Conservation (phyloP, 2,329 filamentous ascomycete genomes). For the Fusarium transvaalense region DNA sequence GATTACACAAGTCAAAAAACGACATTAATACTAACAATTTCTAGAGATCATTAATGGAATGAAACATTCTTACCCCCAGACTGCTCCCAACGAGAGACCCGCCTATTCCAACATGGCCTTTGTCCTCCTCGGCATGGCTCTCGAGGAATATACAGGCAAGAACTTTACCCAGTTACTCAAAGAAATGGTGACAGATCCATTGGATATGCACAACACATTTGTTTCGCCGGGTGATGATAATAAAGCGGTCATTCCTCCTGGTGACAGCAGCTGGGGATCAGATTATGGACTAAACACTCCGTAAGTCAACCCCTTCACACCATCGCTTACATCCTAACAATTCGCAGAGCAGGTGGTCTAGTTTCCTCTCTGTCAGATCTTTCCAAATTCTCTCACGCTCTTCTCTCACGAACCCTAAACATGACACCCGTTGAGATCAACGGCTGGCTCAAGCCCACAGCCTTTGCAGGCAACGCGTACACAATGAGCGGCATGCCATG, state of each 20-base stretch:
- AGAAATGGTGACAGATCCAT: constrained; percentile 31
- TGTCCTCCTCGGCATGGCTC: constrained; percentile 52
- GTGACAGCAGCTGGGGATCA: constrained; percentile 51
- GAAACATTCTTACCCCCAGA: constrained; percentile 48
- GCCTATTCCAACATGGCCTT: constrained; percentile 59
- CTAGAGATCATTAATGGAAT: constrained; percentile 53
- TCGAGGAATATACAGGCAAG: constrained; percentile 50
- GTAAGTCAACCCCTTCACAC: constrained; percentile 35
- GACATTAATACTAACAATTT: background rate
- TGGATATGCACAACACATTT: constrained; percentile 38
- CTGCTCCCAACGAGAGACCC: constrained; percentile 50
- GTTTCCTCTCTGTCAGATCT: constrained; percentile 54
- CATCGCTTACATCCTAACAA: background rate
- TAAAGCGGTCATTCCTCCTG: constrained; percentile 52
- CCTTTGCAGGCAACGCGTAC: constrained; percentile 49
- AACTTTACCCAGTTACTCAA: constrained; percentile 48
- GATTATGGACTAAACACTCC: constrained; percentile 53
- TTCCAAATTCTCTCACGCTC: constrained; percentile 45
- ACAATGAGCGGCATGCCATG: constrained; percentile 54
- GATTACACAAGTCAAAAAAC: fast-evolving
- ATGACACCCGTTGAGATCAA: constrained; percentile 43
- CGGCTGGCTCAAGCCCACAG: constrained; percentile 54
- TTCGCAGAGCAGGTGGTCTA: constrained; percentile 50
- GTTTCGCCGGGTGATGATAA: constrained; percentile 50
- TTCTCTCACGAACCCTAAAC: constrained; percentile 49